Percentiles rank a stretch among this genome's conserved stretches.
Conservation (phyloP, 148 eudicot species). For the Silene uniflora region DNA sequence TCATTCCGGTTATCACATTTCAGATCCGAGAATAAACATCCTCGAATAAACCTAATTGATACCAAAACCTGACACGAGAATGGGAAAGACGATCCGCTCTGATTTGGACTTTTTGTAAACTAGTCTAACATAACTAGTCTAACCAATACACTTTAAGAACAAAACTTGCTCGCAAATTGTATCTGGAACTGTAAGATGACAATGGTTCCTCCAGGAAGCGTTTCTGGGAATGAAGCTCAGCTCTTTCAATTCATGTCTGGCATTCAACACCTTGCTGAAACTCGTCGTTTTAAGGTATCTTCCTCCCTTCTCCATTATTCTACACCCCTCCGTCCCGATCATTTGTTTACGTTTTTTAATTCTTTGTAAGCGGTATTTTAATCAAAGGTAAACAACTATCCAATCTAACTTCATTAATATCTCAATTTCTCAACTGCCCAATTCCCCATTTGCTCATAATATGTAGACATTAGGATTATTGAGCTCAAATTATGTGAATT, state of each 20-base stretch:
- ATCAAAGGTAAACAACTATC: not conserved
- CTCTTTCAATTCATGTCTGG: slow-evolving; percentile 40
- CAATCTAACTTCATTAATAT: not conserved
- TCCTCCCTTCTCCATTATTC: not conserved
- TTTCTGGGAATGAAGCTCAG: slow-evolving; percentile 28
- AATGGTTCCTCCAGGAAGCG: slow-evolving; percentile 38
- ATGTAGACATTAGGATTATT: not conserved
- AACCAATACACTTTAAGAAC: too few relatives aligned
- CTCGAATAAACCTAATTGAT: too few relatives aligned
- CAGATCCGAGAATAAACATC: too few relatives aligned
- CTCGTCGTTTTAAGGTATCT: slow-evolving; percentile 60
- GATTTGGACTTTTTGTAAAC: too few relatives aligned
- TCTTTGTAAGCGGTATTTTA: too few relatives aligned
- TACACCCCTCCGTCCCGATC: not conserved
- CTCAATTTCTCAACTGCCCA: not conserved
- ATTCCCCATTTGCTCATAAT: not conserved
- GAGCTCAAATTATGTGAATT: not conserved
- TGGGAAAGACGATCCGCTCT: too few relatives aligned
- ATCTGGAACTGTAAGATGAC: not conserved
- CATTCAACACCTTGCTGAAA: slow-evolving; percentile 68
- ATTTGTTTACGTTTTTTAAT: too few relatives aligned
- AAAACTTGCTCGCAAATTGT: not conserved
- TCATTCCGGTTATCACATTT: too few relatives aligned
- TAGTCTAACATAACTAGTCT: too few relatives aligned
- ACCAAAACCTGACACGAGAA: too few relatives aligned